Evolutionary conservation across 164 flowering plant species (phyloP).

Genomic region (Vitis cinerea): DNA sequence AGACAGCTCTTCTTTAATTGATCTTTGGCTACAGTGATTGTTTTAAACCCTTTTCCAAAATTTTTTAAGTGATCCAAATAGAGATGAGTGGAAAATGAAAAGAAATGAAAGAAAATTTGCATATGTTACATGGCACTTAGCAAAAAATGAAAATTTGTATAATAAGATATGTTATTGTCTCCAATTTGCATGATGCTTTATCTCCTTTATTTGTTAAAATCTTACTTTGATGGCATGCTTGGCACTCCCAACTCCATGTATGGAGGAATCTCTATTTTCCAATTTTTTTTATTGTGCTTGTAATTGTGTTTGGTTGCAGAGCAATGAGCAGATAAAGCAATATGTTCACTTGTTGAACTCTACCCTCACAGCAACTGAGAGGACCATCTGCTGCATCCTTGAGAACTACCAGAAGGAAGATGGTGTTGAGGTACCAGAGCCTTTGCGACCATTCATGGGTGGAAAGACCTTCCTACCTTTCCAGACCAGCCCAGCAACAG

Average conservation of each 20-base stretch:
- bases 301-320: slow-evolving; percentile 39
- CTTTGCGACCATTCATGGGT: slow-evolving; percentile 65
- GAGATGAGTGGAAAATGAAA: too few relatives aligned
- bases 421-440: slow-evolving; percentile 78
- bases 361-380: slow-evolving; percentile 93
- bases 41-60: too few relatives aligned
- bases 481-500: slow-evolving; percentile 39
- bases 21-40: too few relatives aligned
- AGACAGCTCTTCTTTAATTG: too few relatives aligned
- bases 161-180: too few relatives aligned
- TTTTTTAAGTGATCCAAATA: too few relatives aligned
- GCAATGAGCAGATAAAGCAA: slow-evolving; percentile 78
- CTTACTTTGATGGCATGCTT: too few relatives aligned
- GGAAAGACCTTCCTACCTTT: slow-evolving; percentile 80
- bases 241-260: too few relatives aligned
- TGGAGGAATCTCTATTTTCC: neutral
- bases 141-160: too few relatives aligned
- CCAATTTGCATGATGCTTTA: neutral
- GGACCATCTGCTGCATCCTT: slow-evolving; percentile 89
- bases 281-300: neutral
- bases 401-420: slow-evolving; percentile 91
- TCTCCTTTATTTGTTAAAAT: neutral
- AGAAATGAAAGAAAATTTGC: too few relatives aligned
- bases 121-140: too few relatives aligned
- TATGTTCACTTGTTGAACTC: slow-evolving; percentile 88